Evolutionary conservation across 805 yeast species (phyloP).

Genomic region (Suhomyces pyralidae): DNA sequence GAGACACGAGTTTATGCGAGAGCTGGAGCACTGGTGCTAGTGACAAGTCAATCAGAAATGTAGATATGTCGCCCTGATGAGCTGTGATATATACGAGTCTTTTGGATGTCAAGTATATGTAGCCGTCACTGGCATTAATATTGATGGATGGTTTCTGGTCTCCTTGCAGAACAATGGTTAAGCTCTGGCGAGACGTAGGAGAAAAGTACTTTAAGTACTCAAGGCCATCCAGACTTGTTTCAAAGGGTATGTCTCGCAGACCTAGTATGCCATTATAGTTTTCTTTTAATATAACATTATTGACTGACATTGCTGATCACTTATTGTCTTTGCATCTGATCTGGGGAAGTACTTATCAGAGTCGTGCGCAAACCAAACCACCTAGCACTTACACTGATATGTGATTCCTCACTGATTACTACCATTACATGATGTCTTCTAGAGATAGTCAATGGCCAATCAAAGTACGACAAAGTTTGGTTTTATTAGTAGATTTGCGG

Average conservation of each 20-base stretch:
- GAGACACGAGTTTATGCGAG: constrained; percentile 41
- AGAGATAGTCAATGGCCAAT: too few relatives aligned
- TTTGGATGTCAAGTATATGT: constrained; percentile 39
- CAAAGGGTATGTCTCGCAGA: constrained; percentile 15
- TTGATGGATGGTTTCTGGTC: constrained; percentile 12
- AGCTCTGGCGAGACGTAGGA: constrained; percentile 25
- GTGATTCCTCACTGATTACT: too few relatives aligned
- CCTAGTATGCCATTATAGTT: constrained; percentile 11
- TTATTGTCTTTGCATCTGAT: not conserved
- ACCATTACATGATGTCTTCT: too few relatives aligned
- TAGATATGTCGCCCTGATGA: constrained; percentile 40
- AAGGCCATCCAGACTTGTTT: constrained; percentile 15
- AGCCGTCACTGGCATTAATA: constrained; percentile 38
- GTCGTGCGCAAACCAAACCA: not conserved
- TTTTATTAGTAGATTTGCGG: too few relatives aligned
- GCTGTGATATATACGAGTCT: constrained; percentile 39
- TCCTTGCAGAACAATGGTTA: constrained; percentile 22
- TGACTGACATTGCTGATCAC: constrained; percentile 25
- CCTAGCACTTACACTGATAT: too few relatives aligned
- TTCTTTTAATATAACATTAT: constrained; percentile 18
- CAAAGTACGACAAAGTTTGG: too few relatives aligned
- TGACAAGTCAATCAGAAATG: constrained; percentile 37
- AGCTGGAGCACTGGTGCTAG: constrained; percentile 28
- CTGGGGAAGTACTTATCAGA: not conserved
- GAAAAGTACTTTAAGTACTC: constrained; percentile 16